Percentiles rank a stretch among this genome's conserved stretches.
phyloP scores from a whole-genome alignment of 2,329 filamentous ascomycete genomes.

The Cladosporium phlei region DNA sequence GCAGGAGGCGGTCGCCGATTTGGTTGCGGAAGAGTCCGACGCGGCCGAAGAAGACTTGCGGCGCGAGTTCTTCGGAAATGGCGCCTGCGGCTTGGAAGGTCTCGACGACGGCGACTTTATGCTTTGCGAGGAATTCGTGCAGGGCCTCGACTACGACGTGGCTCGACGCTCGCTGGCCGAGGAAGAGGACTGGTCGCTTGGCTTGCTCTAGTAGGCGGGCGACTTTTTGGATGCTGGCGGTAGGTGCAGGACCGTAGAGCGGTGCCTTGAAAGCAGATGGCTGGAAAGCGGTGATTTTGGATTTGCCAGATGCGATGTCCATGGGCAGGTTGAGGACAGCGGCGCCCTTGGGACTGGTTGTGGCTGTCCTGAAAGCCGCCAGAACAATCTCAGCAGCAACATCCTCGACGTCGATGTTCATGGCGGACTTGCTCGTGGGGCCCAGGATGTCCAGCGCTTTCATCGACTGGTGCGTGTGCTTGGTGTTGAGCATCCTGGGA shows the following conservation, averaged over 20 bases:
- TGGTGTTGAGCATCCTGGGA: conserved; percentile 40
- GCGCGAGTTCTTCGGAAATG: conserved; percentile 39
- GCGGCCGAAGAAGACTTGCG: conserved; percentile 44
- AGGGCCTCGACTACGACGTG: conserved; percentile 39
- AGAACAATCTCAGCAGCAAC: conserved; percentile 46
- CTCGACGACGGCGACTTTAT: conserved; percentile 46
- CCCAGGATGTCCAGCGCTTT: conserved; percentile 41
- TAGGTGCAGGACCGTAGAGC: conserved; percentile 37
- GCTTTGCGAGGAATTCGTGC: conserved; percentile 38
- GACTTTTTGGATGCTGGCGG: conserved; percentile 31
- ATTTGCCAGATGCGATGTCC: conserved; percentile 40
- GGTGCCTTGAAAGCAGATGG: conserved; percentile 38
- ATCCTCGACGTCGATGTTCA: conserved; percentile 43
- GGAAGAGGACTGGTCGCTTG: conserved; percentile 41
- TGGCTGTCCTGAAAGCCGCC: conserved; percentile 42
- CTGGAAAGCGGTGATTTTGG: conserved; percentile 38
- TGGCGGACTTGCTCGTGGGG: conserved; percentile 42
- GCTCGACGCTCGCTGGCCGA: conserved; percentile 42
- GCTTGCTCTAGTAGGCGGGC: conserved; percentile 31
- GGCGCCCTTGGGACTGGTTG: conserved; percentile 39
- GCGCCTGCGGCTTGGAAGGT: conserved; percentile 49
- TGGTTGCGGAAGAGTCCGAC: conserved; percentile 49
- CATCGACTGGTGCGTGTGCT: conserved; percentile 47
- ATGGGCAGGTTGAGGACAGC: conserved; percentile 43
- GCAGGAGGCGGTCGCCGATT: conserved; percentile 43